Evolutionary conservation across 257 asterid genomes (phyloP).

Genomic region (Handroanthus guayacan): DNA sequence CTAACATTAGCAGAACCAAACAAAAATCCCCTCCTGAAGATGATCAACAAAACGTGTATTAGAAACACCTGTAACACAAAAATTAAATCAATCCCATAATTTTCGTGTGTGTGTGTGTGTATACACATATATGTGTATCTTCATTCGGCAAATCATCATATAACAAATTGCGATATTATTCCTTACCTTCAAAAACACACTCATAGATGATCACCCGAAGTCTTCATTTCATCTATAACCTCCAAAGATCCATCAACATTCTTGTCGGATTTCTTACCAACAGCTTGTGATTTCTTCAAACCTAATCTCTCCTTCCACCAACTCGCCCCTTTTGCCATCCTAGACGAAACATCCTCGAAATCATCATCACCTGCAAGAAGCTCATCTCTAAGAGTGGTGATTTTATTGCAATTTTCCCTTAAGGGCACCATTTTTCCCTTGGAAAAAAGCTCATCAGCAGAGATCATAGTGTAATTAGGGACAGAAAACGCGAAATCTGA

Average conservation of each 20-base stretch:
- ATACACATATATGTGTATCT: too few relatives aligned
- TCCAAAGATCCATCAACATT: constrained; percentile 48
- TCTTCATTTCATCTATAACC: constrained; percentile 63
- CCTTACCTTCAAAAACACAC: constrained; percentile 41
- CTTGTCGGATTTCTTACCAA: constrained; percentile 51
- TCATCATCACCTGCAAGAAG: constrained; percentile 68
- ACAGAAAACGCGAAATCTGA: constrained; percentile 77
- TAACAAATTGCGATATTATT: background rate
- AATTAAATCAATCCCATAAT: constrained; percentile 2
- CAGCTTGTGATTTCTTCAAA: constrained; percentile 52
- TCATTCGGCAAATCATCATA: background rate
- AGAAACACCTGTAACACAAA: constrained; percentile 30
- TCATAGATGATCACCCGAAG: constrained; percentile 36
- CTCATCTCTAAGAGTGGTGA: constrained; percentile 71
- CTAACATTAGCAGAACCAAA: constrained; percentile 26
- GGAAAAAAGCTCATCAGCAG: constrained; percentile 81
- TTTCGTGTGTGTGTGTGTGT: background rate
- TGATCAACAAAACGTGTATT: constrained; percentile 17
- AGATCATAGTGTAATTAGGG: constrained; percentile 57
- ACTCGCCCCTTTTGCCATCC: constrained; percentile 44
- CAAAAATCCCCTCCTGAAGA: constrained; percentile 22
- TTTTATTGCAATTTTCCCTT: constrained; percentile 50
- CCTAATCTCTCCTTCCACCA: constrained; percentile 83
- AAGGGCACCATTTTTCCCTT: constrained; percentile 73
- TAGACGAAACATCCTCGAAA: constrained; percentile 40